Base-by-base conservation (phyloP, 1,284 basidiomycete genomes). In the Tilletia indica region DNA sequence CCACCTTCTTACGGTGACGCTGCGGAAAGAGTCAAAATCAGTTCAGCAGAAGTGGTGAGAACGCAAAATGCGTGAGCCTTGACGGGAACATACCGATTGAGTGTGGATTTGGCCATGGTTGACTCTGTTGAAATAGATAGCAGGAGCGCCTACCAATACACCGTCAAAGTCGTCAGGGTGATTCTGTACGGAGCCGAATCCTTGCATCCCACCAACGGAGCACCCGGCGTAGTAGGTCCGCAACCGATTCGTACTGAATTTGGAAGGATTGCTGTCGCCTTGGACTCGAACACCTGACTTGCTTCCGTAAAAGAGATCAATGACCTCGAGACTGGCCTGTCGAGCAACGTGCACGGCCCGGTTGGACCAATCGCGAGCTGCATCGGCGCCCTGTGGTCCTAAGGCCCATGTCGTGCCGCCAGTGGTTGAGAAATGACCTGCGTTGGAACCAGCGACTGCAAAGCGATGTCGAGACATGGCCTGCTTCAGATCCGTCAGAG, bases 151-250 rank as follows among this genome's bases (percentile, higher is more conserved):
- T 4, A 76, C 80, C 38, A 85, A 47, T 19, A 83, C 71, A 42
- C 83, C 84, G 71, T 85, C 82, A 73, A 81, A 85, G 69, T 84
- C 79, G 4, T 77, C 73, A 0, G 79, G 78, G 70, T 71, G 80
- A 2, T 73, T 67, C 67, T 80, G 71, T 8, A 76, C 79, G 14
- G 74, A 69, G 39, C 74, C 74, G n/a, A 79, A 68, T 3, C 74
- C 82, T 71, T 83, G 80, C 47, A 78, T 74, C 16, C 82, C 81
- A 21, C 82, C 82, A 5, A 74, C 76, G 19, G 82, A 80, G 72
- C 82, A 82, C 0, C 85, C 85, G 11, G 71, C 64, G 31, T 61
- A 64, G 67, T 76, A 76, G 4, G 70, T 11, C 4, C 61, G 51
- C 11, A 58, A 8, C 42, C 71, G 49, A 11, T 58, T 31, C 25